Base-by-base conservation (phyloP, 805 yeast species). In the Tetrapisispora nanseiensis region DNA sequence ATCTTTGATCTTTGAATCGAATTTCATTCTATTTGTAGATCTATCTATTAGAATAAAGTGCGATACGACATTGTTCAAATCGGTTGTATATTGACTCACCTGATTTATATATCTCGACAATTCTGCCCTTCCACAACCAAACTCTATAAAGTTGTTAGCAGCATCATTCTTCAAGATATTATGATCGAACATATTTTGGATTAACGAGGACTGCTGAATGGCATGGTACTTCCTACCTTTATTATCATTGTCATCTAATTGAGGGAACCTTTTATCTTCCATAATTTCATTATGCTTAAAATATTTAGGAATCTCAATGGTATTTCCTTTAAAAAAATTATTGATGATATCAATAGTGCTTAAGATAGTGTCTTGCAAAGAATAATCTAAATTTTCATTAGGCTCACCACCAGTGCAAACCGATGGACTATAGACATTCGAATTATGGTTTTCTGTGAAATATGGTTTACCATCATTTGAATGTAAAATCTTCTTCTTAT, bases 51-150 rank as follows among this genome's bases (percentile, higher is more conserved):
- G 64, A 2, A 86, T 67, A 55, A 68, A 83, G 50, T 55, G 64
- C 40, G 56, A 61, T 22, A 22, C 15, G 2, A 15, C 3, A 4
- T 18, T n/a, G 15, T 21, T 13, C 9, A 18, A 10, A 2, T 23
- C 20, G 5, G 39, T 27, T 13, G 32, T 27, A 20, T 19, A 22
- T 30, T 29, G 22, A 12, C 40, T 29, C 8, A 48, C 49, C 26
- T 59, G 53, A 40, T 59, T 69, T 11, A 84, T 64, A 51, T 77
- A 82, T 44, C 95, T 62, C 1, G 87, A 73, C 20, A 87, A 69
- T 56, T 89, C 96, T 2, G 85, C 95, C 48, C 89, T 74, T 0
- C 97, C 97, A 59, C 95, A 84, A 0, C 97, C 97, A 67, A 86
- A 86, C 61, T 87, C 97, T 23, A 82, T 57, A 55, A 76, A 75